phyloP scores from a whole-genome alignment of 2,329 filamentous ascomycete species.

The Botrytis squamosa region DNA sequence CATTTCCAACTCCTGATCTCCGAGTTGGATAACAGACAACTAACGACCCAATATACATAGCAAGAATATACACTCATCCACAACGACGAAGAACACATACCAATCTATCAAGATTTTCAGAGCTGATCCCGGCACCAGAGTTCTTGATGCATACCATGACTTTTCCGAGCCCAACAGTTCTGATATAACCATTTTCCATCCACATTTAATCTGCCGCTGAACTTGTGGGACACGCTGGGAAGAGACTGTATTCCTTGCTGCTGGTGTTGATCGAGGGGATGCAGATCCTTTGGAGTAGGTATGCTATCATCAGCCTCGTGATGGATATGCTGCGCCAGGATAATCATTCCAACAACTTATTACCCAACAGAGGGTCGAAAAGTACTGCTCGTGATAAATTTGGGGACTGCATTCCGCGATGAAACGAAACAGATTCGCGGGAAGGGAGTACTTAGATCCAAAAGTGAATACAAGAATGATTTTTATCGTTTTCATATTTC shows the following conservation, averaged over 20 bases:
- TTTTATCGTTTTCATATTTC: too few species aligned
- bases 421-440: neutral
- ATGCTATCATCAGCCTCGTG: neutral
- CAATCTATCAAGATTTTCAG: too few species aligned
- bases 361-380: neutral
- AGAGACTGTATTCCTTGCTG: rapidly evolving
- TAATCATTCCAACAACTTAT: rapidly evolving
- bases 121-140: neutral
- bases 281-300: neutral
- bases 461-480: neutral
- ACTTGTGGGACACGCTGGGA: neutral
- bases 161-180: neutral
- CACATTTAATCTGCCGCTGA: neutral
- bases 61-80: neutral
- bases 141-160: neutral
- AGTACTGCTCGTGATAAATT: neutral
- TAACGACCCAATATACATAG: too few species aligned
- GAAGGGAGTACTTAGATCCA: neutral
- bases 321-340: neutral
- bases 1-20: neutral
- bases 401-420: neutral
- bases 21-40: too few species aligned
- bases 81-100: too few species aligned
- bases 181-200: neutral
- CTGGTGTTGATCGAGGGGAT: neutral